Evolutionary conservation across 352 stramenopile species (phyloP).

Genomic region (Aphanomyces invadans): DNA sequence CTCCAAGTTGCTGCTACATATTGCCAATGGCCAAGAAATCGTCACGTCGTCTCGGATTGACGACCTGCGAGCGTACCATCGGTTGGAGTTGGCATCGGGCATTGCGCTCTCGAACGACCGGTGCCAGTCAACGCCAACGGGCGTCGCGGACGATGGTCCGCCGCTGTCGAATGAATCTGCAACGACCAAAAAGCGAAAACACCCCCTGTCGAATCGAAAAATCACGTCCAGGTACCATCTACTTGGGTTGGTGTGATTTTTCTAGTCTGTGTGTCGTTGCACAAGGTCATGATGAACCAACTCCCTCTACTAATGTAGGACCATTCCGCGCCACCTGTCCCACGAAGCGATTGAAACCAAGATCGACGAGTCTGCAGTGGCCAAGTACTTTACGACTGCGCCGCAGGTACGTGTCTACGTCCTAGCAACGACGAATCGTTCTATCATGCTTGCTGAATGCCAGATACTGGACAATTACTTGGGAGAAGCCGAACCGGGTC

Average conservation of each 20-base stretch:
- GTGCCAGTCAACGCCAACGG: background rate
- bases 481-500: slow-evolving; percentile 43
- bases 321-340: background rate
- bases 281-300: slow-evolving; percentile 48
- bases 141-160: slow-evolving; percentile 41
- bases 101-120: slow-evolving; percentile 50
- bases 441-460: too few relatives aligned
- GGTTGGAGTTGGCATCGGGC: slow-evolving; percentile 64
- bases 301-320: slow-evolving; percentile 33
- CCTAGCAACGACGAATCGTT: too few relatives aligned
- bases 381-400: slow-evolving; percentile 5
- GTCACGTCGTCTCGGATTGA: slow-evolving; percentile 65
- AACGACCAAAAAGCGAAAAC: slow-evolving; percentile 48
- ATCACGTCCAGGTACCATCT: slow-evolving; percentile 26
- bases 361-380: background rate
- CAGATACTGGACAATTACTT: slow-evolving; percentile 52
- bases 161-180: slow-evolving; percentile 48
- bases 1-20: slow-evolving; percentile 39
- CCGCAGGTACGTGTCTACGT: background rate
- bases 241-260: slow-evolving; percentile 43
- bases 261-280: slow-evolving; percentile 44
- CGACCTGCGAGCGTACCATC: slow-evolving; percentile 77
- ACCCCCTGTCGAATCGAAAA: slow-evolving; percentile 44
- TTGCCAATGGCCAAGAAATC: slow-evolving; percentile 52
- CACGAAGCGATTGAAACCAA: background rate